These are phyloP conservation scores for Solanum clarkiae DNA, from an alignment of 257 asterid species.

Conservation along the genomic window DNA sequence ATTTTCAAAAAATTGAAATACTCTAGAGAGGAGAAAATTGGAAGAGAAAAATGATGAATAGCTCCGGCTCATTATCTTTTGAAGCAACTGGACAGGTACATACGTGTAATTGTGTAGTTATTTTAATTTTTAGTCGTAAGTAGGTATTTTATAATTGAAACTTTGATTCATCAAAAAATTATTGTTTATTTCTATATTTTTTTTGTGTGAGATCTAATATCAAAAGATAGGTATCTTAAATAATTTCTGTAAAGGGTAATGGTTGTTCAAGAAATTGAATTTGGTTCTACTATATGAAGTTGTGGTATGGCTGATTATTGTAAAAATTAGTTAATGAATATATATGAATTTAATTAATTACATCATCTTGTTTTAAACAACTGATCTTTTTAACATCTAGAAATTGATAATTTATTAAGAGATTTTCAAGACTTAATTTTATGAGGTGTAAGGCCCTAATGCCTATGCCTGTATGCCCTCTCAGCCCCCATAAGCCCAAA, in stretches of 20 bases:
- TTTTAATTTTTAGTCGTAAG: too few species aligned
- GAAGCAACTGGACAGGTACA: not conserved
- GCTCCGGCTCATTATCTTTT: not conserved
- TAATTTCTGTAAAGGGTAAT: not conserved
- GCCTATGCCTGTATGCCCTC: too few species aligned
- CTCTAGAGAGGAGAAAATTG: not conserved
- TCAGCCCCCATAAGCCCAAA: too few species aligned
- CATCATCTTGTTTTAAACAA: not conserved
- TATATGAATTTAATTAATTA: not conserved
- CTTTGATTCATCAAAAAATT: not conserved
- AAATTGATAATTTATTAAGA: not conserved
- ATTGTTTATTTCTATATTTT: not conserved
- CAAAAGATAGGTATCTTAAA: not conserved
- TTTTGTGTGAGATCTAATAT: not conserved
- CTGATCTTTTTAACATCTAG: not conserved
- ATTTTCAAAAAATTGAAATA: not conserved
- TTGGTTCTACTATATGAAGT: too few species aligned
- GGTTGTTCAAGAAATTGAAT: too few species aligned
- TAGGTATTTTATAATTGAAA: not conserved
- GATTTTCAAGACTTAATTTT: not conserved
- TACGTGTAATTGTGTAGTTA: not conserved
- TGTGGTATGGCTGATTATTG: not conserved
- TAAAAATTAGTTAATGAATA: not conserved
- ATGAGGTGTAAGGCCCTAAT: too few species aligned
- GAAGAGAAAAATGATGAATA: not conserved